Percentiles rank a stretch among this genome's conserved stretches.
Evolutionary conservation across 768 basidiomycete genomes (phyloP).

Genomic region (Russula vinacea): DNA sequence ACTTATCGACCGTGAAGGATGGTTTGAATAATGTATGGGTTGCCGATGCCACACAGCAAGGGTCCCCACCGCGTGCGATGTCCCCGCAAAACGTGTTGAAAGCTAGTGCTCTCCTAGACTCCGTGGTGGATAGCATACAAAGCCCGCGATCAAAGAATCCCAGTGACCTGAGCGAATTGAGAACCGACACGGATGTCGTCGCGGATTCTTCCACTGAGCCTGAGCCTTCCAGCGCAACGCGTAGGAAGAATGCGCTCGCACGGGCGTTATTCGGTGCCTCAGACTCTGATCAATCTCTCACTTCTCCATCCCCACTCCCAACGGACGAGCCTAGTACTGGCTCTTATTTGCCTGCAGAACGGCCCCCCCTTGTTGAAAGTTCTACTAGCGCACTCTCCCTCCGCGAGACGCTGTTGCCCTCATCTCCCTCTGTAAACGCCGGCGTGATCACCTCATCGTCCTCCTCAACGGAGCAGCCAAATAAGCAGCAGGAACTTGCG

Average conservation of each 20-base stretch:
- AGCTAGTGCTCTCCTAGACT: constrained; percentile 64
- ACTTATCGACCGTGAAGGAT: not conserved
- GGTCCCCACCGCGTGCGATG: constrained; percentile 36
- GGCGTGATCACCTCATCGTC: constrained; percentile 1
- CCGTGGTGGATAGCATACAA: constrained; percentile 52
- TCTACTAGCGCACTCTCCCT: constrained; percentile 47
- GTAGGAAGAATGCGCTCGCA: constrained; percentile 63
- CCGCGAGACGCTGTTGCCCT: constrained; percentile 40
- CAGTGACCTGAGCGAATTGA: constrained; percentile 2
- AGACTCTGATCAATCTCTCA: constrained; percentile 37
- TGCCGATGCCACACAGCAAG: constrained; percentile 56
- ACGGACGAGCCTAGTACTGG: constrained; percentile 18
- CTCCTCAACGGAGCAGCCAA: constrained; percentile 2
- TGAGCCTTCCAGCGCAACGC: constrained; percentile 43
- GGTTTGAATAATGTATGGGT: constrained; percentile 41
- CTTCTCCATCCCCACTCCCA: constrained; percentile 33
- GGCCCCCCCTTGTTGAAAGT: constrained; percentile 43
- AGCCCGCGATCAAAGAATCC: constrained; percentile 29
- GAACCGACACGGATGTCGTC: constrained; percentile 30
- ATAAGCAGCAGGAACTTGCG: constrained; percentile 26
- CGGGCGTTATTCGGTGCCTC: constrained; percentile 67
- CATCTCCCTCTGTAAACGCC: constrained; percentile 10
- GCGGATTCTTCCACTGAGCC: constrained; percentile 39
- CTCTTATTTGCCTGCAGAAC: constrained; percentile 58
- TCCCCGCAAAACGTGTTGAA: constrained; percentile 51